Conservation (phyloP, 2,329 filamentous ascomycete genomes). For the Shiraia bambusicola region DNA sequence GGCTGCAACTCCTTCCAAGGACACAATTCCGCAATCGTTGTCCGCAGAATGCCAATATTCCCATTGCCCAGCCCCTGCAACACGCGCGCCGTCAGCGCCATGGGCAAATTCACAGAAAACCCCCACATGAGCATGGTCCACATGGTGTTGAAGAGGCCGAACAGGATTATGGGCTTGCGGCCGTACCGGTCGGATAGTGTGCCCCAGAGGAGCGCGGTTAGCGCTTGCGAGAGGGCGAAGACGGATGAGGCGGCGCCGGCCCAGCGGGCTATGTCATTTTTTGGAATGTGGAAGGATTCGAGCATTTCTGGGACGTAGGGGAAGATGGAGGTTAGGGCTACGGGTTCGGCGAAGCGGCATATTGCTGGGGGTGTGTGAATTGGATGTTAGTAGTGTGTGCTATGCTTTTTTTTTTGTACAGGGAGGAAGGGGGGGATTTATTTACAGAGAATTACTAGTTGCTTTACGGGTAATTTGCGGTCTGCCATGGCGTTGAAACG, state of each 20-base stretch:
- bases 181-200: conserved; percentile 77
- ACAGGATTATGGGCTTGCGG: conserved; percentile 78
- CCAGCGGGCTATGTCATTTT: conserved; percentile 58
- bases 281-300: conserved; percentile 42
- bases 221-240: conserved; percentile 74
- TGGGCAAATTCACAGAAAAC: conserved; percentile 73
- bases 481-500: conserved; percentile 34
- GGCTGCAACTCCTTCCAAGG: conserved; percentile 83
- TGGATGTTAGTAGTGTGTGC: conserved; percentile 8
- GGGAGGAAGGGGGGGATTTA: not conserved
- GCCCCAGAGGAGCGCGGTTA: conserved; percentile 89
- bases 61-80: conserved; percentile 85
- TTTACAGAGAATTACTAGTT: conserved; percentile 44
- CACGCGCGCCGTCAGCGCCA: conserved; percentile 76
- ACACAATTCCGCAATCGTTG: conserved; percentile 91
- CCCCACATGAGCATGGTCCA: conserved; percentile 79
- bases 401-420: no score
- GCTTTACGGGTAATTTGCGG: conserved; percentile 43
- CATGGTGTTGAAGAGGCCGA: conserved; percentile 78
- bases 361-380: conserved; percentile 74
- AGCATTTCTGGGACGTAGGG: conserved; percentile 75
- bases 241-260: conserved; percentile 84
- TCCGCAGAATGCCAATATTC: conserved; percentile 81
- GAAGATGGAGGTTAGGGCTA: conserved; percentile 89
- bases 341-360: conserved; percentile 88